Evolutionary conservation across 1,284 basidiomycete species (phyloP).

Genomic region (Takashimella tepidaria): DNA sequence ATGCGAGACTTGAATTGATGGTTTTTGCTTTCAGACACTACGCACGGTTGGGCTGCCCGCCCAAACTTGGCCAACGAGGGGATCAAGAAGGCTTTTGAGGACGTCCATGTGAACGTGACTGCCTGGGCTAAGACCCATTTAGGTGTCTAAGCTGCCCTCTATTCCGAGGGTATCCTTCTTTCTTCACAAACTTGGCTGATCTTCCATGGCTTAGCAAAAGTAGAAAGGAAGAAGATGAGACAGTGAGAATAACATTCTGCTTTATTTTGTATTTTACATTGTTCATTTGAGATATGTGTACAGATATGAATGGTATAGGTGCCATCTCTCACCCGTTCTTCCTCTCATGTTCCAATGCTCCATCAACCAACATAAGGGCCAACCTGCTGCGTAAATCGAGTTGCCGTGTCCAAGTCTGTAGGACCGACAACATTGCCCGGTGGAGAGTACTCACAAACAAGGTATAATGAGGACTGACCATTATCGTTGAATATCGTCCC

Average conservation of each 20-base stretch:
- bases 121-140: slow-evolving; percentile 49
- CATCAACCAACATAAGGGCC: slow-evolving; percentile 3
- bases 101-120: slow-evolving; percentile 50
- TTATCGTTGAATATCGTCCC: slow-evolving; percentile 22
- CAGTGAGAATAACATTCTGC: background rate
- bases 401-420: slow-evolving; percentile 1
- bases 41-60: slow-evolving; percentile 57
- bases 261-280: background rate
- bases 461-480: slow-evolving; percentile 8
- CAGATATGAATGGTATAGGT: background rate
- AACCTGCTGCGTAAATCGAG: slow-evolving; percentile 19
- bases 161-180: background rate
- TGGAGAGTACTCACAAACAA: slow-evolving; percentile 27
- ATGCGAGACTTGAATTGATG: background rate
- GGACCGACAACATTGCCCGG: slow-evolving; percentile 22
- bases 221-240: background rate
- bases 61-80: slow-evolving; percentile 52
- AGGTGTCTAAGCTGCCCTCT: background rate
- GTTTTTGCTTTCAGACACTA: slow-evolving; percentile 48
- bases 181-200: background rate
- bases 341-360: background rate
- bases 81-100: slow-evolving; percentile 55
- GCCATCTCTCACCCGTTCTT: background rate
- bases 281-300: background rate
- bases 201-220: background rate